Conservation (phyloP, 2,329 filamentous ascomycete genomes). For the Colletotrichum musicola region DNA sequence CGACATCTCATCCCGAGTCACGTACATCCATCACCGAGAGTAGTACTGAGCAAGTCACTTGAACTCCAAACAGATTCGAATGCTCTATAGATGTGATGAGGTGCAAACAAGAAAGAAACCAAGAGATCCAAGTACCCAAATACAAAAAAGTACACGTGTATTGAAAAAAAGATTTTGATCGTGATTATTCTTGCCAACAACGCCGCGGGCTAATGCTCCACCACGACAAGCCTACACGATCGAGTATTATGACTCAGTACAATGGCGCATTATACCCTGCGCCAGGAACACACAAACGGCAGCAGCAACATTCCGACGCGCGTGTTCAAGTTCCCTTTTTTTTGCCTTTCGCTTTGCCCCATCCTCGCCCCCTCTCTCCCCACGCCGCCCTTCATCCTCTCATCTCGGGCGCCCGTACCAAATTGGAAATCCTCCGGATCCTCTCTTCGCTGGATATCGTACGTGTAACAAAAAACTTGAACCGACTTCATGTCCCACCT, state of each 20-base stretch:
- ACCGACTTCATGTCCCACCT: not conserved
- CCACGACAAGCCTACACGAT: slow-evolving; percentile 20
- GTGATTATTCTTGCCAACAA: slow-evolving; percentile 21
- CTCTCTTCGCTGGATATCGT: slow-evolving; percentile 19
- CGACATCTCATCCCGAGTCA: slow-evolving; percentile 13
- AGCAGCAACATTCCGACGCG: not conserved
- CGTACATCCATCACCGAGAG: not conserved
- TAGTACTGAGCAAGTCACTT: not conserved
- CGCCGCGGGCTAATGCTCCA: slow-evolving; percentile 21
- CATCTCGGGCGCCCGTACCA: slow-evolving; percentile 11
- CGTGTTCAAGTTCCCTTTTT: slow-evolving; percentile 10
- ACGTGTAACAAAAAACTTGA: slow-evolving; percentile 16
- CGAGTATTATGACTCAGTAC: slow-evolving; percentile 40
- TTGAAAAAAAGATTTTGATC: not conserved
- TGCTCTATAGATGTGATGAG: too few relatives aligned
- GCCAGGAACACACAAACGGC: slow-evolving; percentile 16
- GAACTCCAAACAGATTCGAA: too few relatives aligned
- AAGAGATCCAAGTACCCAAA: too few relatives aligned
- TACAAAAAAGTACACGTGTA: not conserved
- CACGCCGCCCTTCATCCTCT: slow-evolving; percentile 13
- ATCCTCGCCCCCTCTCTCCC: not conserved
- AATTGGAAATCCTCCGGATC: slow-evolving; percentile 9
- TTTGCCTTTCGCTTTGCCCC: slow-evolving; percentile 5
- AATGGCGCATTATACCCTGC: slow-evolving; percentile 24
- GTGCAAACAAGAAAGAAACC: too few relatives aligned